These are phyloP conservation scores for Pestalotiopsis sp. DNA, from an alignment of 2,329 filamentous ascomycete species.

Conservation along the genomic window DNA sequence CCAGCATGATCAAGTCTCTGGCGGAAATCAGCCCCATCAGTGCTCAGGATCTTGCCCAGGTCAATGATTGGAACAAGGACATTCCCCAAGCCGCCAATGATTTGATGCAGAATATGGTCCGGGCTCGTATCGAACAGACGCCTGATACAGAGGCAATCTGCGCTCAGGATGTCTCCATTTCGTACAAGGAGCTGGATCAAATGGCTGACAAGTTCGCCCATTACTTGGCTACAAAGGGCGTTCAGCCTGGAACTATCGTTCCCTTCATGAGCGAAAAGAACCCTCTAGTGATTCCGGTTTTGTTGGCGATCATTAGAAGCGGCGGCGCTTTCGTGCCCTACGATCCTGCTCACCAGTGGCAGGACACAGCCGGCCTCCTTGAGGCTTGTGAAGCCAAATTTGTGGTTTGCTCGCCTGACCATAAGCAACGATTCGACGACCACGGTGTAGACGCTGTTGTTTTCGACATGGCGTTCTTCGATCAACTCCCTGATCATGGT, in stretches of 20 bases:
- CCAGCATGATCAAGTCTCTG: conserved; percentile 5
- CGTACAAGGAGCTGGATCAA: conserved; percentile 1
- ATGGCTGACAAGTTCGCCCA: conserved; percentile 9
- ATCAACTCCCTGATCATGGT: neutral
- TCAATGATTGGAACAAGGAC: conserved; percentile 8
- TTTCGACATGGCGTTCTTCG: conserved; percentile 9
- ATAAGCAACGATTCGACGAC: conserved; percentile 6
- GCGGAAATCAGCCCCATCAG: conserved; percentile 3
- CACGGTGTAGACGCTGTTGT: conserved; percentile 2
- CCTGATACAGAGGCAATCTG: conserved; percentile 9
- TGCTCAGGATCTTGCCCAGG: conserved; percentile 2
- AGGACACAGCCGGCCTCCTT: conserved; percentile 2
- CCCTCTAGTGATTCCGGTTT: conserved; percentile 1
- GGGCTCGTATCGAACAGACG: neutral
- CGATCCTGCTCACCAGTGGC: conserved; percentile 10
- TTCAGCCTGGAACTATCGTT: conserved; percentile 1
- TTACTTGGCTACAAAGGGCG: conserved; percentile 2
- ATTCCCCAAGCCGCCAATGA: conserved; percentile 4
- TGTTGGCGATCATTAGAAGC: conserved; percentile 9
- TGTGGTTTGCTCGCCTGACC: conserved; percentile 12
- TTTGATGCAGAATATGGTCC: conserved; percentile 1
- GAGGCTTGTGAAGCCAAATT: conserved; percentile 8
- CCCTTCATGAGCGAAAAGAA: conserved; percentile 7
- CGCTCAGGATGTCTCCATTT: conserved; percentile 3
- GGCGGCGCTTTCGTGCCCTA: conserved; percentile 11